phyloP scores from a whole-genome alignment of 1,284 basidiomycete genomes.

The Moniliophthora roreri region DNA sequence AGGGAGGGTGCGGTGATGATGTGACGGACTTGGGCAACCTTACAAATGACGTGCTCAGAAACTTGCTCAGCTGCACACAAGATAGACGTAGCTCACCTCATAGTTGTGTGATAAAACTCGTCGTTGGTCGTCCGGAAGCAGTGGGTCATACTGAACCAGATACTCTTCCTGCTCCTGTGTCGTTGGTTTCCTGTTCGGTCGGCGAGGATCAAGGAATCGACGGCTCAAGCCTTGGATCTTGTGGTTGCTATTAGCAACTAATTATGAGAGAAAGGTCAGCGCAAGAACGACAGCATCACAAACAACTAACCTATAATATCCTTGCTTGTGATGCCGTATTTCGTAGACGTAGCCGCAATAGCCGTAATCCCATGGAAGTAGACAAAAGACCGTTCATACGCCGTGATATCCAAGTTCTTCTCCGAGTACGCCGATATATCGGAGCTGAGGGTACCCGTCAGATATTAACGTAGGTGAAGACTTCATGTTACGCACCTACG shows the following conservation, averaged over 20 bases:
- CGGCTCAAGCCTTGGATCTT: slow-evolving; percentile 79
- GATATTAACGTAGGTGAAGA: not conserved
- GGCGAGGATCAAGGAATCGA: slow-evolving; percentile 79
- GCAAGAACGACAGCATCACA: not conserved
- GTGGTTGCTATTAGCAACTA: slow-evolving; percentile 77
- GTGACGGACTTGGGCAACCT: slow-evolving; percentile 26
- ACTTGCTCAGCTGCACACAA: slow-evolving; percentile 3
- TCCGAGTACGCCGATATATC: slow-evolving; percentile 71
- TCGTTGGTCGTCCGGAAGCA: slow-evolving; percentile 73
- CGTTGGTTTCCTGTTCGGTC: slow-evolving; percentile 79
- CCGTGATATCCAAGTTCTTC: slow-evolving; percentile 49
- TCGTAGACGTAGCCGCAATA: slow-evolving; percentile 76
- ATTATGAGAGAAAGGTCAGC: not conserved
- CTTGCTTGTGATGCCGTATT: slow-evolving; percentile 86
- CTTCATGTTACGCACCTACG: slow-evolving; percentile 52
- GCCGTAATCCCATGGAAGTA: slow-evolving; percentile 70
- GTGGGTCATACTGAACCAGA: slow-evolving; percentile 82
- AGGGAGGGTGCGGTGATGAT: slow-evolving; percentile 81
- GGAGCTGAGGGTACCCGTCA: slow-evolving; percentile 46
- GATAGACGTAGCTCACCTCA: slow-evolving; percentile 47
- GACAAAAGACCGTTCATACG: slow-evolving; percentile 71
- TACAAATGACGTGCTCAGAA: not conserved
- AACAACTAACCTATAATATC: slow-evolving; percentile 74
- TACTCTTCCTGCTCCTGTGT: slow-evolving; percentile 83
- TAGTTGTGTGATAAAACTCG: slow-evolving; percentile 80